These are phyloP conservation scores for Termitomyces sp. DNA, from an alignment of 768 basidiomycete genomes.

Conservation along the genomic window DNA sequence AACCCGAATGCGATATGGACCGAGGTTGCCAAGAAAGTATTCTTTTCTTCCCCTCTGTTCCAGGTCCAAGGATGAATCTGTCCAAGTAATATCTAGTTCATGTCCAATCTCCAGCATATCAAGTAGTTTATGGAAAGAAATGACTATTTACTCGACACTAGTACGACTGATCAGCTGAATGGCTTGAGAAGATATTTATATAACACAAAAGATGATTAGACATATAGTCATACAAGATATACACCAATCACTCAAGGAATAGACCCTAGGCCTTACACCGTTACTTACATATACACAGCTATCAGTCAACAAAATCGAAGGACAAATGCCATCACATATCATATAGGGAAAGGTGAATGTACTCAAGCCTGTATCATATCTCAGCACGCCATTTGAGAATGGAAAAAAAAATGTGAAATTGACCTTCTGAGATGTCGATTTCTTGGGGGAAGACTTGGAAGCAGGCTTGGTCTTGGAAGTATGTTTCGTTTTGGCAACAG, in stretches of 20 bases:
- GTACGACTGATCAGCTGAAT: background rate
- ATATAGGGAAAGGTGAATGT: background rate
- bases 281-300: background rate
- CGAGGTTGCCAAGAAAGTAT: slow-evolving; percentile 4
- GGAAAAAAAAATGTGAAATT: background rate
- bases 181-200: background rate
- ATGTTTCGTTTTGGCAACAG: slow-evolving; percentile 18
- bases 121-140: background rate
- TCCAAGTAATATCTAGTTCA: background rate
- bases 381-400: background rate
- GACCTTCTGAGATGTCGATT: slow-evolving; percentile 18
- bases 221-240: background rate
- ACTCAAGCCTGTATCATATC: background rate
- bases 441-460: slow-evolving; percentile 18
- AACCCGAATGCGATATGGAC: slow-evolving; percentile 50
- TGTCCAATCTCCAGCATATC: background rate
- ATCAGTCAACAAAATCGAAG: background rate
- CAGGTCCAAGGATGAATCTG: background rate
- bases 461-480: slow-evolving; percentile 24
- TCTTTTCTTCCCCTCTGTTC: slow-evolving; percentile 1
- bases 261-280: background rate
- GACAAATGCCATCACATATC: background rate
- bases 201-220: background rate
- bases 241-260: background rate
- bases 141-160: background rate